Conservation (phyloP, 1,284 basidiomycete genomes). For the Fomitiporia mediterranea region DNA sequence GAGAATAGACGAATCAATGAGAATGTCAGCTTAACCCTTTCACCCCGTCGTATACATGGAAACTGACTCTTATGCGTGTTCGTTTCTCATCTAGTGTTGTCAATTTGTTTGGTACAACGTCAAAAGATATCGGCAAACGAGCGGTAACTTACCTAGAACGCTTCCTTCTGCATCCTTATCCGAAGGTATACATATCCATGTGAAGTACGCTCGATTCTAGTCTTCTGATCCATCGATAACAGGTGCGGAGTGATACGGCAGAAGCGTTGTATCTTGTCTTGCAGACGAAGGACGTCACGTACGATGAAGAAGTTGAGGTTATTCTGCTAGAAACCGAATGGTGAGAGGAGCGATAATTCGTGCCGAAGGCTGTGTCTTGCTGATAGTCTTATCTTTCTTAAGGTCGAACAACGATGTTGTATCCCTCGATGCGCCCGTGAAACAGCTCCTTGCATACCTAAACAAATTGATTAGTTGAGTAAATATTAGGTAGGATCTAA, state of each 20-base stretch:
- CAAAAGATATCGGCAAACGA: constrained; percentile 35
- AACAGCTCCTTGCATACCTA: background rate
- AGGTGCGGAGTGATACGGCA: constrained; percentile 77
- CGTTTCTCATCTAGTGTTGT: constrained; percentile 42
- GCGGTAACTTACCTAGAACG: constrained; percentile 45
- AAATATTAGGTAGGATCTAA: too few species aligned
- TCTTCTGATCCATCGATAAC: constrained; percentile 18
- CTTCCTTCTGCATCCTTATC: constrained; percentile 76
- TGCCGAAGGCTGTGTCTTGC: too few species aligned
- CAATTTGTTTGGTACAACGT: constrained; percentile 52
- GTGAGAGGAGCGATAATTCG: constrained; percentile 42
- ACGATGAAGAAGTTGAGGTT: constrained; percentile 70
- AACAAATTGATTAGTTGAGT: too few species aligned
- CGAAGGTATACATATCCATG: constrained; percentile 63
- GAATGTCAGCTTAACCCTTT: constrained; percentile 50
- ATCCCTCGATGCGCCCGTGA: background rate
- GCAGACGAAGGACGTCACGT: constrained; percentile 60
- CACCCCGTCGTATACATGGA: constrained; percentile 8
- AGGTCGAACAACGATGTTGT: constrained; percentile 6
- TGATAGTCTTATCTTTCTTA: background rate
- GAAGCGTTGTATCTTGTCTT: constrained; percentile 77
- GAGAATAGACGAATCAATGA: constrained; percentile 74
- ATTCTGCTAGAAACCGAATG: constrained; percentile 79
- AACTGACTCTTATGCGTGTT: background rate
- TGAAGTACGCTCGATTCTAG: background rate